Conservation (phyloP, 257 asterid genomes). For the Solanum virginianum region DNA sequence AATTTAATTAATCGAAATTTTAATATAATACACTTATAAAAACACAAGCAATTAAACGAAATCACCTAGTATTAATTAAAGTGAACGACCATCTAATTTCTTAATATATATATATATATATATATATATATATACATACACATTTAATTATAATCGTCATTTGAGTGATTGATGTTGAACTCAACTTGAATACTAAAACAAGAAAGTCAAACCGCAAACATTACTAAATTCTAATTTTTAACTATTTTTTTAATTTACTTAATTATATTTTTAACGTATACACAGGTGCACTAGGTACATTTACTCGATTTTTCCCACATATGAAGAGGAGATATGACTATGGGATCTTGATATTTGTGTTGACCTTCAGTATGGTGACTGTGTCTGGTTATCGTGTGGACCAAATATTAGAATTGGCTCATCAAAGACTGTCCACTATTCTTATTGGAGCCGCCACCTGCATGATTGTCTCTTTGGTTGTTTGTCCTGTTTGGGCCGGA, state of each 20-base stretch:
- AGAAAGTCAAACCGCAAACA: fast-evolving
- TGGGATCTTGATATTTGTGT: slow-evolving; percentile 57
- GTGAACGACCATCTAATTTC: background rate
- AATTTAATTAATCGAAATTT: background rate
- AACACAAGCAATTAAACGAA: no score
- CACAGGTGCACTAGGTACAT: slow-evolving; percentile 45
- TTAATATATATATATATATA: no score
- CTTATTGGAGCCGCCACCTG: slow-evolving; percentile 57
- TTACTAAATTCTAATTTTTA: background rate
- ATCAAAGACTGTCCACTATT: slow-evolving; percentile 51
- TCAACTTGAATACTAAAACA: background rate
- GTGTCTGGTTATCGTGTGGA: slow-evolving; percentile 64
- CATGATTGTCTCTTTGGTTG: slow-evolving; percentile 35
- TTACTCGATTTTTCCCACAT: slow-evolving; percentile 44
- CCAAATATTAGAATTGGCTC: slow-evolving; percentile 40
- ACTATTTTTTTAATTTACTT: background rate
- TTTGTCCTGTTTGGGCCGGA: slow-evolving; percentile 88
- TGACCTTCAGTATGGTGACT: slow-evolving; percentile 62
- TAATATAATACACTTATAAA: background rate
- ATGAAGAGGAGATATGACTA: slow-evolving; percentile 63
- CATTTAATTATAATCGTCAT: background rate
- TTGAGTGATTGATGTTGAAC: background rate
- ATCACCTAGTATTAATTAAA: no score
- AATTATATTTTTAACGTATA: background rate
- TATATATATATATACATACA: no score